A percentile compares a stretch with the other conserved stretches of the same genome.
Evolutionary conservation across 148 eudicot genomes (phyloP).

Genomic region (Rhododendron kiyosumense): DNA sequence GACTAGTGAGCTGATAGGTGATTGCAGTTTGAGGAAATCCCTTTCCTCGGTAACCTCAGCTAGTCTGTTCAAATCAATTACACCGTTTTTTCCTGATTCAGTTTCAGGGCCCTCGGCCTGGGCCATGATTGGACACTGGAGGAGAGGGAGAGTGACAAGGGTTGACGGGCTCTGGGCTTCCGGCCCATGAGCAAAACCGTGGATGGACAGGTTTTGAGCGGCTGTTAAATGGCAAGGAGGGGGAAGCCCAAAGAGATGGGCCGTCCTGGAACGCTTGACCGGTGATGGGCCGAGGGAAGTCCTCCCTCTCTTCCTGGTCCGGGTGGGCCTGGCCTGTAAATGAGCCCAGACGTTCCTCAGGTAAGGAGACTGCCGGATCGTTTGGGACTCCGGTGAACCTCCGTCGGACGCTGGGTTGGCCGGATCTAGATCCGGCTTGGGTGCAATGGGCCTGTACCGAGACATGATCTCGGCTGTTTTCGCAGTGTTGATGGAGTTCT

Average conservation of each 20-base stretch:
- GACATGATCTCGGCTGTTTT: background rate
- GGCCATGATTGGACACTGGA: conserved; percentile 9
- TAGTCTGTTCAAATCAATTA: conserved; percentile 42
- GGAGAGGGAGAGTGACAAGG: conserved; percentile 27
- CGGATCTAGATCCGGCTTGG: background rate
- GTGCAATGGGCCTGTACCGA: background rate
- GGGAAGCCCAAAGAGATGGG: background rate
- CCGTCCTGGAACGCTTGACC: background rate
- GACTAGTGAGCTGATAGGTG: conserved; percentile 18
- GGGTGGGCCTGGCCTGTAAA: conserved; percentile 1
- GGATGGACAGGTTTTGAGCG: background rate
- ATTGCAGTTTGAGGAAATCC: conserved; percentile 41
- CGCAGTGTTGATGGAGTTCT: background rate
- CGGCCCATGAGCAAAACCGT: background rate
- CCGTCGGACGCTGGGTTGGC: background rate
- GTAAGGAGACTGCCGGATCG: background rate
- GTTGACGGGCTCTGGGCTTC: conserved; percentile 4
- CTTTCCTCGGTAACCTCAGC: conserved; percentile 28
- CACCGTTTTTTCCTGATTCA: background rate
- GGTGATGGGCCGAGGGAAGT: background rate
- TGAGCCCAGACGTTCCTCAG: background rate
- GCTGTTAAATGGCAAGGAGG: background rate
- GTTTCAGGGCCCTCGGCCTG: background rate
- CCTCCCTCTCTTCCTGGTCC: background rate
- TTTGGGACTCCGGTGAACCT: background rate